phyloP scores from a whole-genome alignment of 495 filamentous ascomycete species.

The Hypoxylon intermedium region DNA sequence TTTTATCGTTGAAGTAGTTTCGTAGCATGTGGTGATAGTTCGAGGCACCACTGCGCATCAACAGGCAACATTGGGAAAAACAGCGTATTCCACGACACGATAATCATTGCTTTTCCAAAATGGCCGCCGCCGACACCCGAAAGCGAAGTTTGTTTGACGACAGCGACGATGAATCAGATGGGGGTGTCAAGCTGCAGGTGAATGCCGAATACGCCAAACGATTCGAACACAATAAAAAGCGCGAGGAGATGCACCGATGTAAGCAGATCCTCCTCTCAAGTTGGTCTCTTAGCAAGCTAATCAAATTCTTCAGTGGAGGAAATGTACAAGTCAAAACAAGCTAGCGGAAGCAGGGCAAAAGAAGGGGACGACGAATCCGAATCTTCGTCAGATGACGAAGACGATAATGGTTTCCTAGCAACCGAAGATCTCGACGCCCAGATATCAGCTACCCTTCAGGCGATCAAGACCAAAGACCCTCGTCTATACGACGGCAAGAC shows the following conservation, averaged over 20 bases:
- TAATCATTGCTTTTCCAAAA: conserved; percentile 15
- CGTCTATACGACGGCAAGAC: conserved; percentile 80
- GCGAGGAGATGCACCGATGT: conserved; percentile 86
- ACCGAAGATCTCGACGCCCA: conserved; percentile 84
- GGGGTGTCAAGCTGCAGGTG: conserved; percentile 71
- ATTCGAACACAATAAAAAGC: conserved; percentile 96
- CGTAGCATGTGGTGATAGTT: background rate
- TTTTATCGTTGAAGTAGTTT: background rate
- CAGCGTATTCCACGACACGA: background rate
- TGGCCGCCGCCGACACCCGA: conserved; percentile 36
- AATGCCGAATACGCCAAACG: conserved; percentile 88
- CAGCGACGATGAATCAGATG: conserved; percentile 61
- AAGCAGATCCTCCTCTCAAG: conserved; percentile 43
- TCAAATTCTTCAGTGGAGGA: conserved; percentile 70
- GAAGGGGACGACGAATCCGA: conserved; percentile 60
- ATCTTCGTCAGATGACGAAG: conserved; percentile 79
- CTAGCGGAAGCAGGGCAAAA: conserved; percentile 38
- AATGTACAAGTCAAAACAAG: conserved; percentile 72
- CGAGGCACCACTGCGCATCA: no score
- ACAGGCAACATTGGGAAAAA: no score
- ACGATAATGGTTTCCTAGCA: conserved; percentile 84
- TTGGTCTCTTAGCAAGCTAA: background rate
- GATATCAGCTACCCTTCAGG: conserved; percentile 81
- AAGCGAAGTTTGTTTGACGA: conserved; percentile 46
- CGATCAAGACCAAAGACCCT: conserved; percentile 88